Percentiles rank a stretch among this genome's conserved stretches.
Conservation (phyloP, 169 alveolate species). For the Amoebophrya sp. region DNA sequence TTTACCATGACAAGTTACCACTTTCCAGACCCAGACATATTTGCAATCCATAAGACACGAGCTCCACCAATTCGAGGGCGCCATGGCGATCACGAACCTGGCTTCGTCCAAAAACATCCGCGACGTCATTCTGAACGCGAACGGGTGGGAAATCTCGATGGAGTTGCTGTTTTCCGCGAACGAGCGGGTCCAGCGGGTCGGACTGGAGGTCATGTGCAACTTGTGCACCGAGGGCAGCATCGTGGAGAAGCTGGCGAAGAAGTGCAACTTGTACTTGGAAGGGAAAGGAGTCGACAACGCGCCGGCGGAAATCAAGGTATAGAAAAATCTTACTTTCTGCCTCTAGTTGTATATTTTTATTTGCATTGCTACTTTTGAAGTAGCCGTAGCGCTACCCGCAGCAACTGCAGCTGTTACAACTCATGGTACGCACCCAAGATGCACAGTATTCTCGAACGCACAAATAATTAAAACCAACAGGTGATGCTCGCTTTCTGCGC, state of each 20-base stretch:
- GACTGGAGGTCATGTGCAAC: not conserved
- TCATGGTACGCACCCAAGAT: no score
- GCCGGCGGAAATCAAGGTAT: constrained; percentile 11
- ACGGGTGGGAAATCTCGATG: not conserved
- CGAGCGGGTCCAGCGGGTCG: constrained; percentile 21
- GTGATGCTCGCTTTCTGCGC: not conserved
- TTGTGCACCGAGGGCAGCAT: not conserved
- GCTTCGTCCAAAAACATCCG: not conserved
- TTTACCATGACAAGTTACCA: no score
- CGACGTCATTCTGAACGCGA: not conserved
- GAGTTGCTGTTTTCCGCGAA: not conserved
- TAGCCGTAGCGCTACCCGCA: no score
- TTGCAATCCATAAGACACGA: no score
- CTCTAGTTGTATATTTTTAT: no score
- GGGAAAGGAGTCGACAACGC: constrained; percentile 13
- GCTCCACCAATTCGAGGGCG: not conserved
- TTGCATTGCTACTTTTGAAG: no score
- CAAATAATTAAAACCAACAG: no score
- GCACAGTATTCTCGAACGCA: no score
- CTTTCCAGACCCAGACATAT: no score
- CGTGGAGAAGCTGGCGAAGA: not conserved
- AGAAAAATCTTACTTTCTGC: no score
- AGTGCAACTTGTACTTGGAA: not conserved
- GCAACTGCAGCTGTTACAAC: no score
- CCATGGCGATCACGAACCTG: not conserved